Conservation (phyloP, 306 rosid genomes). For the Prosopis cineraria region DNA sequence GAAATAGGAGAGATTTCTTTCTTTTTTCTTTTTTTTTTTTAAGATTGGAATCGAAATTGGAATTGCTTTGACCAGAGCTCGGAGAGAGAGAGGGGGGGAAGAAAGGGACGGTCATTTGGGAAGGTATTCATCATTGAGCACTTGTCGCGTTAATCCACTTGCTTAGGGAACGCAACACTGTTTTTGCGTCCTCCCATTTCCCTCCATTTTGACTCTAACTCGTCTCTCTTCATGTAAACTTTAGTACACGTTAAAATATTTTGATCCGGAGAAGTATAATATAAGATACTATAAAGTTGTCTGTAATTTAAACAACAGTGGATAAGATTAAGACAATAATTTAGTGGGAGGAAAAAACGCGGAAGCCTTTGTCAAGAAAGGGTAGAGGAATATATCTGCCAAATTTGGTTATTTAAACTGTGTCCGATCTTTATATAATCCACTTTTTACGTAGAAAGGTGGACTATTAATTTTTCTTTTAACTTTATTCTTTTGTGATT, state of each 20-base stretch:
- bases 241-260: too few species aligned
- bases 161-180: neutral
- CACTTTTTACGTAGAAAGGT: too few species aligned
- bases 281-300: neutral
- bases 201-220: too few species aligned
- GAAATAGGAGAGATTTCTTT: slow-evolving; percentile 30
- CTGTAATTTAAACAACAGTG: neutral
- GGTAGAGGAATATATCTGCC: neutral
- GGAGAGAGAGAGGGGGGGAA: neutral
- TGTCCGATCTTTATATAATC: too few species aligned
- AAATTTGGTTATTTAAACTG: too few species aligned
- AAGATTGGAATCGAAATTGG: slow-evolving; percentile 39
- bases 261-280: neutral
- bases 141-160: slow-evolving; percentile 30
- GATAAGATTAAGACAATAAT: neutral
- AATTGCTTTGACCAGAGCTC: slow-evolving; percentile 40
- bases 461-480: too few species aligned
- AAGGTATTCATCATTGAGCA: slow-evolving; percentile 41
- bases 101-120: slow-evolving; percentile 45
- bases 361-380: slow-evolving; percentile 21
- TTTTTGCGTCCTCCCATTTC: neutral
- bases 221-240: too few species aligned
- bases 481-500: too few species aligned
- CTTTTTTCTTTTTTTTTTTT: too few species aligned
- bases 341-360: neutral